phyloP scores from a whole-genome alignment of 805 yeast species.

The Metschnikowia noctiluminum region DNA sequence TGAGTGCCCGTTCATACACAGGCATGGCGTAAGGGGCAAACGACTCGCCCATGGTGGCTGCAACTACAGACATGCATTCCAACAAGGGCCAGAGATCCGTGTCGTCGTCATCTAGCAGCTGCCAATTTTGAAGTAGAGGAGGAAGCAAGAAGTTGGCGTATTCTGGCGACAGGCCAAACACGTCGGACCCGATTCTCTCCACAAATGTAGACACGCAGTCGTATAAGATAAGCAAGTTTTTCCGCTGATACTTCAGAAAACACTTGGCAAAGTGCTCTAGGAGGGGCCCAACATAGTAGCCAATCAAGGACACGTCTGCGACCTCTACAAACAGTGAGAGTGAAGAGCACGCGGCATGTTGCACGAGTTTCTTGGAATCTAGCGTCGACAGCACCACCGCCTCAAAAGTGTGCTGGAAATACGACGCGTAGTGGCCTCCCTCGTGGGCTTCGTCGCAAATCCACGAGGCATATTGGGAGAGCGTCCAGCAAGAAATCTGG shows the following conservation, averaged over 20 bases:
- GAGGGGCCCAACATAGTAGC: conserved; percentile 62
- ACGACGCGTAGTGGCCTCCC: conserved; percentile 60
- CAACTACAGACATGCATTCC: conserved; percentile 90
- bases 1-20: conserved; percentile 74
- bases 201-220: conserved; percentile 90
- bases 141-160: conserved; percentile 68
- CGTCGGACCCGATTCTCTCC: conserved; percentile 63
- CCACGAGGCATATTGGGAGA: conserved; percentile 83
- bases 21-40: conserved; percentile 89
- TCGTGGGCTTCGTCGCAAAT: conserved; percentile 64
- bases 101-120: conserved; percentile 67
- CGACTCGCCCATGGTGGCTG: conserved; percentile 77
- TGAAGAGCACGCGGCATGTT: conserved; percentile 89
- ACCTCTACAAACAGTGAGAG: conserved; percentile 79
- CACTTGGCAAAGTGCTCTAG: conserved; percentile 70
- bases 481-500: conserved; percentile 94
- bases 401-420: conserved; percentile 74
- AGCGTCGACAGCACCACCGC: conserved; percentile 71
- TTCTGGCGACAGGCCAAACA: conserved; percentile 50
- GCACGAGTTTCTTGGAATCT: conserved; percentile 89
- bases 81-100: conserved; percentile 85
- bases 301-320: conserved; percentile 60
- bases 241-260: conserved; percentile 74
- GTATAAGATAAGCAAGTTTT: conserved; percentile 75
- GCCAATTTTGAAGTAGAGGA: conserved; percentile 83